These are phyloP conservation scores for Trichoderma atroviride DNA, from an alignment of 2,329 filamentous ascomycete genomes.

Conservation along the genomic window DNA sequence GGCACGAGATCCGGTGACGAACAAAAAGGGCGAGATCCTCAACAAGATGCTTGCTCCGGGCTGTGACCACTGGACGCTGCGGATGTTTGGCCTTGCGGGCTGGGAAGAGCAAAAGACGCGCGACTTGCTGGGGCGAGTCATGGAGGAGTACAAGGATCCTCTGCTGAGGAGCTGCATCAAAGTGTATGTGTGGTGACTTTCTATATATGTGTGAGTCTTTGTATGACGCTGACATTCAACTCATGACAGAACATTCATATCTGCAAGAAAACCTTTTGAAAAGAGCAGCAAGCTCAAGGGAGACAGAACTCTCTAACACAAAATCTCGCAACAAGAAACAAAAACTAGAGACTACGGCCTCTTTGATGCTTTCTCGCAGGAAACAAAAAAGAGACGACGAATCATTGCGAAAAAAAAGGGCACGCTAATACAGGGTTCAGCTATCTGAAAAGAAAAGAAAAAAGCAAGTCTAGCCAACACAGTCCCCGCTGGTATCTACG, in stretches of 20 bases:
- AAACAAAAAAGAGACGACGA: neutral
- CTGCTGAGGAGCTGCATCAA: constrained; percentile 36
- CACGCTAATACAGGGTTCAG: neutral
- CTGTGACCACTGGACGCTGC: constrained; percentile 32
- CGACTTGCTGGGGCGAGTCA: constrained; percentile 38
- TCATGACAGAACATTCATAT: constrained; percentile 37
- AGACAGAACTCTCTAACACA: neutral
- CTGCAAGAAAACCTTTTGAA: constrained; percentile 36
- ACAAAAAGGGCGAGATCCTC: constrained; percentile 42
- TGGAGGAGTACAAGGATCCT: constrained; percentile 38
- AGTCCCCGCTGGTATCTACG: constrained; percentile 19
- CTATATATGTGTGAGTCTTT: neutral
- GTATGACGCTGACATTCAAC: constrained; percentile 14
- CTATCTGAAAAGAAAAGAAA: neutral
- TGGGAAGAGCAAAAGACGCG: constrained; percentile 40
- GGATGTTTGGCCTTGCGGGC: constrained; percentile 39
- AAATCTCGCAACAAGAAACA: neutral
- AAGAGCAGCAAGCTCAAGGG: neutral
- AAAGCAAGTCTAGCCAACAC: neutral
- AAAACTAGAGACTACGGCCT: neutral
- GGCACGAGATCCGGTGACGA: constrained; percentile 45
- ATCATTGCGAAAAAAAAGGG: neutral
- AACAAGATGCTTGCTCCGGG: constrained; percentile 38
- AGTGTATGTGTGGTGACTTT: constrained; percentile 32
- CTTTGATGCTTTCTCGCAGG: neutral